Evolutionary conservation across 805 yeast genomes (phyloP).

Genomic region (Pichia pseudocactophila): DNA sequence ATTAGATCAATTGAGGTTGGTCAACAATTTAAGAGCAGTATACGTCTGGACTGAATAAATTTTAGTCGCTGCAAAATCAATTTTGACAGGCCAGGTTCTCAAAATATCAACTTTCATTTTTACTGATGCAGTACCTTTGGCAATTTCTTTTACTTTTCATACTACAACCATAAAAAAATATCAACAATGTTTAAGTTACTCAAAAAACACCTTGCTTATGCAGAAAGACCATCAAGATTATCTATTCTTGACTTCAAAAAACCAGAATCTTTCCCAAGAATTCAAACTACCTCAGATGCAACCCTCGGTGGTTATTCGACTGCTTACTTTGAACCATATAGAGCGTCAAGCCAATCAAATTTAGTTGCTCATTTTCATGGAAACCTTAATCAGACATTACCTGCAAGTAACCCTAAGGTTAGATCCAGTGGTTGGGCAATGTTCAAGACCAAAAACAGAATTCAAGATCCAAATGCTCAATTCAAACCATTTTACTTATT

Average conservation of each 20-base stretch:
- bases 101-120: no score
- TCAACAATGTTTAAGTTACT: conserved; percentile 7
- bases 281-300: conserved; percentile 60
- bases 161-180: no score
- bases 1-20: no score
- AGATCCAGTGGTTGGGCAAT: conserved; percentile 66
- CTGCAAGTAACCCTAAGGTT: conserved; percentile 52
- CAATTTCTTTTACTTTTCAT: no score
- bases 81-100: no score
- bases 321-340: conserved; percentile 33
- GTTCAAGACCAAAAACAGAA: conserved; percentile 69
- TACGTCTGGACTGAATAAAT: no score
- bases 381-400: conserved; percentile 56
- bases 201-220: conserved; percentile 2
- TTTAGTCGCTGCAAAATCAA: no score
- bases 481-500: conserved; percentile 33
- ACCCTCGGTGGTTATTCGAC: conserved; percentile 76
- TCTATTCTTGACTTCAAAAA: conserved; percentile 51
- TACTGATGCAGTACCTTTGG: no score
- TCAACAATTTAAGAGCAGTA: no score
- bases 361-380: conserved; percentile 62
- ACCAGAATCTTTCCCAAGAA: conserved; percentile 38
- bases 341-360: conserved; percentile 29
- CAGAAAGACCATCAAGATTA: conserved; percentile 14
- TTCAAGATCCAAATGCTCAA: conserved; percentile 32